Evolutionary conservation across 2,329 filamentous ascomycete genomes (phyloP), one percentile per base, ranked within the genome.

Genomic region (Fusarium humuli): DNA sequence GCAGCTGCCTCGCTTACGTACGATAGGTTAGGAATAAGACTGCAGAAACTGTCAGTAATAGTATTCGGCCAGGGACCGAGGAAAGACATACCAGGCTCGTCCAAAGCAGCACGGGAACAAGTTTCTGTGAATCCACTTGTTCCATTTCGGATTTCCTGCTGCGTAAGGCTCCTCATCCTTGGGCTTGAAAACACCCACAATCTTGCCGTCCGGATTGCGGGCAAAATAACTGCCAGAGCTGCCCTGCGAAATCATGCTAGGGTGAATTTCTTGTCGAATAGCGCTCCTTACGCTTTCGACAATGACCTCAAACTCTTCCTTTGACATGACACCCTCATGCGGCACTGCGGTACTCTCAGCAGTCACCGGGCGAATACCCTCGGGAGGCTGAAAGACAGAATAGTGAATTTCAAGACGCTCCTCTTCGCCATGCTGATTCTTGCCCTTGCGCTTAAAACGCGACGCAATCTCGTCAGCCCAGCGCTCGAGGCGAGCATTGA

Each of bases 91-190:
- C 87, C 94, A 98, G 47, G 95, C 94, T 76, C 96, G 87, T 20
- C 96, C 96, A 76, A 99, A 99, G 81, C 93, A 98, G 82, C 97
- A 99, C 11, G 96, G 96, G 74, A 99, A 98, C 70, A 99, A 79
- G 79, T 99, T 99, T 70, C 96, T 88, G 80, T 99, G 96, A 83
- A 99, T 94, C 96, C 96, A 99, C 82, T 99, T 99, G 74, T 97
- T 98, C 95, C 95, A 98, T 80, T 99, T 99, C 8, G 96, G 96
- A 78, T 99, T 99, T 73, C 94, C 92, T 32, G 93, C 96, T 2
- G 96, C 96, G 78, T 98, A 99, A 1, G 96, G 96, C 80, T 99
- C 97, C 82, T 99, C 96, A 75, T 99, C 96, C 82, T 99, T 99
- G 44, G 96, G 96, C 80, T 99, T 99, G 83, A 99, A 99, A 7